Base-by-base conservation (phyloP, 2,329 filamentous ascomycete species). In the Chaetothyriales sp. region DNA sequence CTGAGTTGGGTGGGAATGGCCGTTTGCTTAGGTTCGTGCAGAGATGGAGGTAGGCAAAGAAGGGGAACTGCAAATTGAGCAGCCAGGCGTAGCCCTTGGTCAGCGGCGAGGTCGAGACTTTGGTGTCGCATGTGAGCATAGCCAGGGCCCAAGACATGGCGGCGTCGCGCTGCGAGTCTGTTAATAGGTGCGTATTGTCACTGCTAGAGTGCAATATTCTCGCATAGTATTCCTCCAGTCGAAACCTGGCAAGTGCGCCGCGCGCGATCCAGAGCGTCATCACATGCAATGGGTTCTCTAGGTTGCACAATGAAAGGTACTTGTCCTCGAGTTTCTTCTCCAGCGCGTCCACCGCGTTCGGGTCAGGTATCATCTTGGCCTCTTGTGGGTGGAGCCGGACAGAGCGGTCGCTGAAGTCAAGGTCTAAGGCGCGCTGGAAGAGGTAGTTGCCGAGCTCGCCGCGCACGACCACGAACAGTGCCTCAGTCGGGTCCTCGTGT, bases 151-250 rank as follows among this genome's bases (percentile, higher is more conserved):
- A 47, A 1, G 52, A 54, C 0, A 70, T 53, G 1, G 65, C 65
- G 0, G 54, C 49, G 44, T 69, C 62, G 7, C 63, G 63, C 50
- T 65, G 58, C 1, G 50, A 48, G 0, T 68, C 66, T 25, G 22
- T 25, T 25, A 25, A 6, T 25, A 4, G 22, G 22, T 25, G 22
- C 0, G 64, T 65, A 22, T 64, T 62, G 0, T 57, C 52, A 3
- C 45, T 46, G 0, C 59, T 48, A 0, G 61, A 51, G 1, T 55
- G 58, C 0, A 62, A 55, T 22, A 61, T 58, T 45, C 20, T 64
- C 0, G 68, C 65, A 51, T 75, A 73, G 51, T 75, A 65, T 47
- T 78, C 72, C 48, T 80, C 52, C 0, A 83, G 69, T 1, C 67
- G 71, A 46, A 55, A 64, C 58, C 73, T 78, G 0, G 77, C 72